Evolutionary conservation across 116 monocot species (phyloP), one percentile per base, ranked within the genome.

Genomic region (Cymodocea nodosa): DNA sequence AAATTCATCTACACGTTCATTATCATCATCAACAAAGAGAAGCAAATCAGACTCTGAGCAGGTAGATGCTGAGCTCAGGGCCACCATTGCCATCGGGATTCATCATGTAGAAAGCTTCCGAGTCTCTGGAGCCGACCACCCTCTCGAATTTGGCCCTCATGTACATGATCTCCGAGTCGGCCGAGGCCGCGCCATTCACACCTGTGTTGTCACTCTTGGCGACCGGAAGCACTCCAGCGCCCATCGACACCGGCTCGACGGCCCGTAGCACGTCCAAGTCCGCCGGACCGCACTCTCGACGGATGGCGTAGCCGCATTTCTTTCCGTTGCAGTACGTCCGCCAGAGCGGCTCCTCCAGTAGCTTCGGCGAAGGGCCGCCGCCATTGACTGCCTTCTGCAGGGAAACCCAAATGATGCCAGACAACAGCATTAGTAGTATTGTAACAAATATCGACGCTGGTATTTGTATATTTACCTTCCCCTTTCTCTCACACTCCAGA

Each of bases 101-200:
- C 81, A 89, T 84, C 94, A 94, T 94, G 78, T 89, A 89, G 68
- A 84, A 94, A 3, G 89, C 93, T 74, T 94, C 93, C 0, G 93
- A 89, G 73, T 94, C 89, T 66, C 49, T 84, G 2, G 89, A 86
- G 13, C 89, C 89, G 50, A 94, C 86, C 35, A 89, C 89, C 63
- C 89, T 76, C 80, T 94, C 94, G 65, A 92, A 87, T 78, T 74
- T 74, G 0, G 82, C 94, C 62, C 94, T 77, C 89, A 94, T 86
- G 68, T 89, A 94, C 94, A 94, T 89, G 50, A 94, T 68, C 73
- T 89, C 90, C 35, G 74, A 82, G 15, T 82, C 74, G 6, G 18
- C 72, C 9, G 60, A 44, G 44, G 44, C 44, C 8, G 14, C 15
- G 62, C 23, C 39, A 37, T 3, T 15, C 44, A 50, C 53, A 19